phyloP scores from a whole-genome alignment of 768 basidiomycete genomes.

The Mycena kentingensis region DNA sequence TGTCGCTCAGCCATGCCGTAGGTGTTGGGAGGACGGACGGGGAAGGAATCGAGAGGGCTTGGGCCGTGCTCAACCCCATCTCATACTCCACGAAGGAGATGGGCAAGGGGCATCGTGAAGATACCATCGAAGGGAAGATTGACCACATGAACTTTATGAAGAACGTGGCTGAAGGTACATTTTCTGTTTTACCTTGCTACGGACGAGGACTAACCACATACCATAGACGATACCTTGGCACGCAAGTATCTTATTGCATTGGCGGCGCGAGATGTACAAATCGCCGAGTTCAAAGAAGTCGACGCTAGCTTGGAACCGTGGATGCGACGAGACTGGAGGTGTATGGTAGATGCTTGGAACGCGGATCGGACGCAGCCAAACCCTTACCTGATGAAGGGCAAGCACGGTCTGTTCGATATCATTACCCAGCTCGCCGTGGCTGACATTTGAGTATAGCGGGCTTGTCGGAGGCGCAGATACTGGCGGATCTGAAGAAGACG shows the following conservation, averaged over 20 bases:
- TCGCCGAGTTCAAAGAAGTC: no score
- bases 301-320: no score
- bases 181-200: slow-evolving; percentile 26
- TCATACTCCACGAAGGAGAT: slow-evolving; percentile 33
- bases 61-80: slow-evolving; percentile 28
- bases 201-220: neutral
- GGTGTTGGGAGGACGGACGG: slow-evolving; percentile 16
- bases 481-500: neutral
- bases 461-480: neutral
- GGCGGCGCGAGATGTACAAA: no score
- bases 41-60: slow-evolving; percentile 25
- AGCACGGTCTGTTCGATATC: neutral
- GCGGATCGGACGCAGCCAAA: no score
- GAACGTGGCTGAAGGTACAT: slow-evolving; percentile 8
- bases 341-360: no score
- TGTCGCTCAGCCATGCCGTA: slow-evolving; percentile 13
- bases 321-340: no score
- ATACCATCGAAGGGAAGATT: slow-evolving; percentile 28
- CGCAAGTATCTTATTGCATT: no score
- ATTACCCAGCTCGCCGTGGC: neutral
- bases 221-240: neutral
- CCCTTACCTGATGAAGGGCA: no score
- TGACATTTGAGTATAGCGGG: neutral
- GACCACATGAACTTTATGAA: slow-evolving; percentile 24
- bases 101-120: slow-evolving; percentile 24